phyloP scores from a whole-genome alignment of 768 basidiomycete genomes.

The Boletales sp. region DNA sequence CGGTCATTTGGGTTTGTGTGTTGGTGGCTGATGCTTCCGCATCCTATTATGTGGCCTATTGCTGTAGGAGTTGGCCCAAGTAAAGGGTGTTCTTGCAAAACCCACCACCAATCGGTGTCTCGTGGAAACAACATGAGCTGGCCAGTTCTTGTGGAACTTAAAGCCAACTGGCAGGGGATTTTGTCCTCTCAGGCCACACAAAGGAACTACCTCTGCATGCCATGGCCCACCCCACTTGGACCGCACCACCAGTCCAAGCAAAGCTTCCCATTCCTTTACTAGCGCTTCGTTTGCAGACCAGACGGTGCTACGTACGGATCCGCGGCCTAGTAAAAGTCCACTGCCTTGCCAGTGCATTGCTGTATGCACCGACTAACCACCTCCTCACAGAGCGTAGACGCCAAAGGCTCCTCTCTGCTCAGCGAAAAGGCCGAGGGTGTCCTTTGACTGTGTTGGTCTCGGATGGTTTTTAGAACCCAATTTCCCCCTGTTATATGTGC shows the following conservation, averaged over 20 bases:
- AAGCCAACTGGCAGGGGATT: constrained; percentile 2
- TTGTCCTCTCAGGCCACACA: constrained; percentile 3
- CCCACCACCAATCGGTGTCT: neutral
- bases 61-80: too few species aligned
- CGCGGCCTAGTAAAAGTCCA: neutral
- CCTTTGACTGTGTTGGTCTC: neutral
- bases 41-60: too few species aligned
- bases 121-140: neutral
- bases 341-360: neutral
- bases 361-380: neutral
- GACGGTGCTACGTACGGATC: constrained; percentile 1
- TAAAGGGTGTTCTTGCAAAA: neutral
- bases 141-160: neutral
- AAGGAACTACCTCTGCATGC: too few species aligned
- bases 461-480: constrained; percentile 4
- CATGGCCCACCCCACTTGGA: too few species aligned
- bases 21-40: constrained; percentile 43
- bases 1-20: constrained; percentile 6
- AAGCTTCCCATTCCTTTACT: constrained; percentile 3
- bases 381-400: neutral
- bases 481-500: neutral
- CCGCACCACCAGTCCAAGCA: neutral
- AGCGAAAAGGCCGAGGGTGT: neutral
- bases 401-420: too few species aligned
- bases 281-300: neutral